Base-by-base conservation (phyloP, 441 rosid species). In the Croton laevigatus region DNA sequence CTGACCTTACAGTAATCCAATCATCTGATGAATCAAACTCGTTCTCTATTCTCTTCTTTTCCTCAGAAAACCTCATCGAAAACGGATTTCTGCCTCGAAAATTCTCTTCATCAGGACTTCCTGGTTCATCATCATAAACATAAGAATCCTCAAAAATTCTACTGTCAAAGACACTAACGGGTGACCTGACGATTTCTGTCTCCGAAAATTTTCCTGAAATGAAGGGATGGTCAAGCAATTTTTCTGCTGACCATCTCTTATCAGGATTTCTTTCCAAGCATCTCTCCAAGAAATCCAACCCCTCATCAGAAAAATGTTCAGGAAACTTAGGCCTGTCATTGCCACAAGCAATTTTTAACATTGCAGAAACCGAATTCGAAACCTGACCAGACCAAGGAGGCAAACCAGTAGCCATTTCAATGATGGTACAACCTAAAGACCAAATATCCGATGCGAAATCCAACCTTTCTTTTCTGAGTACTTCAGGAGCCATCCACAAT, bases 401-500 rank as follows among this genome's bases (percentile, higher is more conserved):
- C 66, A 70, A 71, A 5, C 82, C 79, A 0, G 82, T 79, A 11
- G 81, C 84, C 82, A 83, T 78, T 80, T 83, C 84, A 52, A 81
- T 66, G 14, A 79, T 58, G 2, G 80, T 71, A 67, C 84, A 81
- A 44, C 83, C 80, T 32, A 79, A 49, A 11, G 84, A 81, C 87
- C 87, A 79, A 54, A 84, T 78, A 55, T 81, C 83, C 0, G 82
- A 73, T 38, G 80, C 59, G n/a, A 76, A 58, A 62, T 64, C 73
- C 22, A 77, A 40, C 2, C 73, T 62, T 75, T 79, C 80, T 17
- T 76, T 72, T 69, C 76, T 71, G 55, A 83, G 42, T 59, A 77
- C 81, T 72, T 84, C 84, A 13, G 81, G 79, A 45, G 87, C 87
- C 82, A 79, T 83, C 80, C 82, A 77, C 49, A 77, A 23, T 22